Percentiles rank a stretch among this genome's conserved stretches.
phyloP scores from a whole-genome alignment of 441 rosid genomes.

The Viola pubescens region DNA sequence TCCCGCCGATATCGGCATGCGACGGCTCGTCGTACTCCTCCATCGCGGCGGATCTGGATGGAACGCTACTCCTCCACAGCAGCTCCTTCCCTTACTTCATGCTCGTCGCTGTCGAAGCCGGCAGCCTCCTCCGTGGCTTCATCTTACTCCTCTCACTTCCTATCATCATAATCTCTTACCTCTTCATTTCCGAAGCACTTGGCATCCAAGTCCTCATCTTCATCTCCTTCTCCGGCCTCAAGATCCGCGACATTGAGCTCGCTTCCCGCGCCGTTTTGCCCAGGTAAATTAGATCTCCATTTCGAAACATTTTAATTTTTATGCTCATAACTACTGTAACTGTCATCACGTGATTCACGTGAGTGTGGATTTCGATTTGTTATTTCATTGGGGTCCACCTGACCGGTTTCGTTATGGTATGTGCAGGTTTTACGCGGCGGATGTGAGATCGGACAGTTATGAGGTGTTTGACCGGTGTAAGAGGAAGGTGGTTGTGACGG shows the following conservation, averaged over 20 bases:
- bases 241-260: conserved; percentile 79
- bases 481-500: conserved; percentile 96
- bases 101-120: conserved; percentile 88
- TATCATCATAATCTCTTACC: conserved; percentile 51
- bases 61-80: conserved; percentile 66
- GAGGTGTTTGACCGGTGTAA: conserved; percentile 78
- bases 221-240: conserved; percentile 71
- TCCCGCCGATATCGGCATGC: conserved; percentile 59
- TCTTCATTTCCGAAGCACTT: conserved; percentile 68
- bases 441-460: conserved; percentile 82
- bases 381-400: background rate
- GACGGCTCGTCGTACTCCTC: conserved; percentile 42
- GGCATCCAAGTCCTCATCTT: conserved; percentile 82
- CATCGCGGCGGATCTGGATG: conserved; percentile 94
- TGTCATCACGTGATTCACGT: background rate
- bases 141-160: conserved; percentile 68
- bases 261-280: conserved; percentile 83
- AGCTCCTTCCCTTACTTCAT: conserved; percentile 88
- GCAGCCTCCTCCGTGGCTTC: conserved; percentile 68
- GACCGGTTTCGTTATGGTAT: background rate
- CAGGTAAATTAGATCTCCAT: conserved; percentile 27
- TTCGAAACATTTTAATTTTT: background rate
- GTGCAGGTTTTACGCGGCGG: conserved; percentile 77
- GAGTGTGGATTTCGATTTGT: too few species aligned
- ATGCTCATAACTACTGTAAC: background rate